Base-by-base conservation (phyloP, 306 rosid genomes). In the Prunus armeniaca region DNA sequence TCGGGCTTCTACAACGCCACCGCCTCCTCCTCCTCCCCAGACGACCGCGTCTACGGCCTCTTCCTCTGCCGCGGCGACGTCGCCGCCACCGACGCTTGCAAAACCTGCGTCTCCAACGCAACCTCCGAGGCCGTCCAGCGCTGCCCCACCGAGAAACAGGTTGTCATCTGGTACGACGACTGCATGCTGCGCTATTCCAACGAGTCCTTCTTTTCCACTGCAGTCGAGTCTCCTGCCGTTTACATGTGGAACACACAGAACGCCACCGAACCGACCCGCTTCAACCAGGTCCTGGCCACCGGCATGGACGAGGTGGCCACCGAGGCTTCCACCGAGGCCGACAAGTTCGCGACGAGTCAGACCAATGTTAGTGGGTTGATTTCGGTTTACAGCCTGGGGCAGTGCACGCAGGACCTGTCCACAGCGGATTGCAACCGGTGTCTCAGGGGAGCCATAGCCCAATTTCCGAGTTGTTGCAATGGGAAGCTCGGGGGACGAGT, bases 31-130 rank as follows among this genome's bases (percentile, higher is more conserved):
- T 19, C 34, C 20, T n/a, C 57, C 66, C 2, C 76, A 41, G 28
- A 76, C 17, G 5, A 45, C 38, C 65, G 67, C 64, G 52, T 86
- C 56, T 79, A 77, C 69, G 90, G 90, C 24, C 80, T 82, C 30
- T 86, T 82, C 81, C 89, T 85, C 75, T 88, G 91, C 78, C 86
- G 89, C 43, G 88, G 85, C 0, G 93, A 90, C 51, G 25, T 71
- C 51, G 46, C n/a, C 12, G 22, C 67, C 24, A 22, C 24, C 67
- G n/a, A 84, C 17, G 17, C 54, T 5, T 90, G 96, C 13, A 75
- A 66, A 14, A 46, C 28, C 34, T 91, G 91, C 6, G 88, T 91
- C 55, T 0, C 78, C 69, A 71, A 78, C 46, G 86, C 91, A 1
- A 71, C 78, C 9, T 1, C n/a, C 0, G 63, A 77, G 50, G 78